Conservation (phyloP, 192 early-diverging fungal genomes). For the Spizellomyces punctatus region DNA sequence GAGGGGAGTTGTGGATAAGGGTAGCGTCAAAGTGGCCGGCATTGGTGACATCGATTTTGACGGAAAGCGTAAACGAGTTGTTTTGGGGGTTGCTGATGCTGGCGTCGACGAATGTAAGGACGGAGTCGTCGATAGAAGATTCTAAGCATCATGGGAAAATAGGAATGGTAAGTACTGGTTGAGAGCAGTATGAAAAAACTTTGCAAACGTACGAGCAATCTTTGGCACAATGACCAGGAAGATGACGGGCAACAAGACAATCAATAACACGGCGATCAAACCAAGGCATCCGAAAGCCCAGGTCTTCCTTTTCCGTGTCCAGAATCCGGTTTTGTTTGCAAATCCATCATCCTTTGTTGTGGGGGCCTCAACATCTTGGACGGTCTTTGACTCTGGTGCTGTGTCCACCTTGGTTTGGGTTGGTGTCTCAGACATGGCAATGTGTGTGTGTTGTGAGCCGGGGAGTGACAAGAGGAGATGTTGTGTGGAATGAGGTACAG, state of each 20-base stretch:
- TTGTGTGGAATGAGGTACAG: no score
- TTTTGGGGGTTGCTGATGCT: constrained; percentile 26
- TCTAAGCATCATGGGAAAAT: neutral
- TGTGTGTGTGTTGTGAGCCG: no score
- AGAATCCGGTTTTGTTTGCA: no score
- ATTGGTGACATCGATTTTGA: constrained; percentile 32
- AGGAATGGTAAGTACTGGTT: no score
- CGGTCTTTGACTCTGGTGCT: no score
- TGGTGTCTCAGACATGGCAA: no score
- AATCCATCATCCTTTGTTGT: no score
- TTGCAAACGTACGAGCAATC: constrained; percentile 26
- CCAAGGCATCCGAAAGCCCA: no score
- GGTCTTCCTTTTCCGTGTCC: no score
- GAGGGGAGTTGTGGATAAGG: constrained; percentile 22
- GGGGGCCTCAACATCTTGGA: no score
- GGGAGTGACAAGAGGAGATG: no score
- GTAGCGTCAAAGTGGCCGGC: constrained; percentile 34
- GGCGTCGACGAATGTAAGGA: constrained; percentile 29
- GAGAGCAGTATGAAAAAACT: neutral
- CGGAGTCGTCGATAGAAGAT: constrained; percentile 28
- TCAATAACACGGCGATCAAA: constrained; percentile 12
- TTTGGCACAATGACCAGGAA: constrained; percentile 27
- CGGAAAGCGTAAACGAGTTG: constrained; percentile 22
- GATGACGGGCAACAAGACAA: constrained; percentile 24
- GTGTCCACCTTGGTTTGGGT: no score